Evolutionary conservation across 371 early-diverging fungal species (phyloP).

Genomic region (Capillidium rhysosporum): DNA sequence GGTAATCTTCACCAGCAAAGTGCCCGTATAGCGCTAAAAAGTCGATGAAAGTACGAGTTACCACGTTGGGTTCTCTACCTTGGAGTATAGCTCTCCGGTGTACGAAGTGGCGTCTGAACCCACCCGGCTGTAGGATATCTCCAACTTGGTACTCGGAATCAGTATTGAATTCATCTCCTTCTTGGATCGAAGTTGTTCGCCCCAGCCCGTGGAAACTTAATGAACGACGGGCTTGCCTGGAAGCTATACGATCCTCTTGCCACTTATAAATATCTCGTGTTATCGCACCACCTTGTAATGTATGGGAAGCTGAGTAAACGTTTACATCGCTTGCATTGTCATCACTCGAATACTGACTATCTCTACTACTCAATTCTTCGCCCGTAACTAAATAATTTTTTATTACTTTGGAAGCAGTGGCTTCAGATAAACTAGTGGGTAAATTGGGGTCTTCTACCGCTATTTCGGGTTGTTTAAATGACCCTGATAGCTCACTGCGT

Average conservation of each 20-base stretch:
- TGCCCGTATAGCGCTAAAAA: constrained; percentile 83
- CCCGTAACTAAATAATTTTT: not conserved
- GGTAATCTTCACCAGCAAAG: constrained; percentile 84
- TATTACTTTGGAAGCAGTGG: not conserved
- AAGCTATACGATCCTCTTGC: constrained; percentile 52
- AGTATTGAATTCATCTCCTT: constrained; percentile 13
- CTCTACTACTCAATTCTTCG: not conserved
- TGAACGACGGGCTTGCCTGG: constrained; percentile 26
- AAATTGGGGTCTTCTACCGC: not conserved
- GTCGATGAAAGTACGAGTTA: constrained; percentile 81
- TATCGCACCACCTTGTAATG: constrained; percentile 51
- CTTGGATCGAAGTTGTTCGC: constrained; percentile 19
- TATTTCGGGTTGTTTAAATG: not conserved
- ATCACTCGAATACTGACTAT: not conserved
- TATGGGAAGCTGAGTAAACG: constrained; percentile 7
- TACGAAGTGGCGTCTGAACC: constrained; percentile 72
- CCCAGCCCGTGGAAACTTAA: constrained; percentile 30
- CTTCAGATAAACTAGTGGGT: not conserved
- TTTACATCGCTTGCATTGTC: not conserved
- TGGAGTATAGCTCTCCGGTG: constrained; percentile 41
- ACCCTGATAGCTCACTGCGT: not conserved
- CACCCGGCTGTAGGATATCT: constrained; percentile 44
- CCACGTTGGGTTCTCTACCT: constrained; percentile 41
- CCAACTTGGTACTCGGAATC: constrained; percentile 1
- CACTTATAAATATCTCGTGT: constrained; percentile 83